Conservation (phyloP, 148 eudicot species). For the Salicornia ramosissima region DNA sequence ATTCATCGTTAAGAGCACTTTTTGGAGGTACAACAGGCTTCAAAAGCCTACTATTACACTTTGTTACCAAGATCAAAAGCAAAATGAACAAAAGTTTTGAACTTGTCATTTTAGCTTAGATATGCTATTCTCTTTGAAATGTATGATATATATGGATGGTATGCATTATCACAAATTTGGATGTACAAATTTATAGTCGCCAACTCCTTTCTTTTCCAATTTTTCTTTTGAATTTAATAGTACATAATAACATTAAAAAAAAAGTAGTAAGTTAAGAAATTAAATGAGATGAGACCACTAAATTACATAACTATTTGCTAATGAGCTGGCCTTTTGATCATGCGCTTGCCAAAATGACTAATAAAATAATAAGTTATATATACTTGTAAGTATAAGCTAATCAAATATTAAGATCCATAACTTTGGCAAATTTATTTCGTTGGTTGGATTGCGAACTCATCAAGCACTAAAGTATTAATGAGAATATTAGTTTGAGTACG, state of each 20-base stretch:
- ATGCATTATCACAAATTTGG: background rate
- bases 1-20: background rate
- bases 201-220: background rate
- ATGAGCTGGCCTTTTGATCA: slow-evolving; percentile 6
- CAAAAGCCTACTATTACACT: slow-evolving; percentile 13
- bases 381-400: no score
- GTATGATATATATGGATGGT: background rate
- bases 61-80: slow-evolving; percentile 10
- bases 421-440: no score
- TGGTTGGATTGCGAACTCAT: no score
- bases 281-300: background rate
- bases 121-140: no score
- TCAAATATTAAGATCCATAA: no score
- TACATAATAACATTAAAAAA: background rate
- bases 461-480: no score
- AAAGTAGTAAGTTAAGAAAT: background rate
- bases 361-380: no score
- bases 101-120: background rate
- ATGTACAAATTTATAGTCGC: background rate
- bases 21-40: background rate
- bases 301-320: background rate
- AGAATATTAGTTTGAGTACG: no score
- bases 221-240: background rate
- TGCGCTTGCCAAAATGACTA: no score
- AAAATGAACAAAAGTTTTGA: slow-evolving; percentile 9